Evolutionary conservation across 2,329 filamentous ascomycete species (phyloP).

Genomic region (Monilinia fructigena): DNA sequence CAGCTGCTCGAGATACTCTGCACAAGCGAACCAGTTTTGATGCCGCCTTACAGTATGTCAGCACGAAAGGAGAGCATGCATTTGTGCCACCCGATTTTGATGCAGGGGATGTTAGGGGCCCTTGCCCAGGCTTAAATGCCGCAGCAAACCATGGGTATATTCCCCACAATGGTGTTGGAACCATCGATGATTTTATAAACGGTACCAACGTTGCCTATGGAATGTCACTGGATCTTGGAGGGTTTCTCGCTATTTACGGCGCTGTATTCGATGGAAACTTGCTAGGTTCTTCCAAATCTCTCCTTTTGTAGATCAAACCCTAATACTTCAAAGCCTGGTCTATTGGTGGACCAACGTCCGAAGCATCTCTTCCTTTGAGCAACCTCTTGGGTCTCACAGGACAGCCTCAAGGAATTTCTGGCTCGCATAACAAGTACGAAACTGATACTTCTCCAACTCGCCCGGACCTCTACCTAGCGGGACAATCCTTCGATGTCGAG

Average conservation of each 20-base stretch:
- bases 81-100: constrained; percentile 31
- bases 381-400: constrained; percentile 34
- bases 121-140: constrained; percentile 45
- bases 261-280: constrained; percentile 3
- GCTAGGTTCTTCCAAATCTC: neutral
- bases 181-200: constrained; percentile 37
- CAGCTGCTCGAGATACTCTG: neutral
- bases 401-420: constrained; percentile 47
- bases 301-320: neutral
- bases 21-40: neutral
- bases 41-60: too few relatives aligned
- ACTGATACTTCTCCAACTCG: constrained; percentile 51
- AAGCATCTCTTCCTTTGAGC: constrained; percentile 28
- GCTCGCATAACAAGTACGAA: constrained; percentile 53
- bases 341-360: constrained; percentile 13
- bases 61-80: neutral
- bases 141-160: constrained; percentile 45
- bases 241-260: constrained; percentile 12
- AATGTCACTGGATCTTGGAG: constrained; percentile 16
- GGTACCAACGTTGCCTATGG: constrained; percentile 29
- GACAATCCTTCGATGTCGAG: constrained; percentile 12
- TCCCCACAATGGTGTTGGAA: constrained; percentile 41
- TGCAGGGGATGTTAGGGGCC: constrained; percentile 26
- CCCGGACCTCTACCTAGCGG: constrained; percentile 44
- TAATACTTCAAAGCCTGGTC: constrained; percentile 7